Evolutionary conservation across 352 stramenopile species (phyloP).

Genomic region (Albugo laibachii): DNA sequence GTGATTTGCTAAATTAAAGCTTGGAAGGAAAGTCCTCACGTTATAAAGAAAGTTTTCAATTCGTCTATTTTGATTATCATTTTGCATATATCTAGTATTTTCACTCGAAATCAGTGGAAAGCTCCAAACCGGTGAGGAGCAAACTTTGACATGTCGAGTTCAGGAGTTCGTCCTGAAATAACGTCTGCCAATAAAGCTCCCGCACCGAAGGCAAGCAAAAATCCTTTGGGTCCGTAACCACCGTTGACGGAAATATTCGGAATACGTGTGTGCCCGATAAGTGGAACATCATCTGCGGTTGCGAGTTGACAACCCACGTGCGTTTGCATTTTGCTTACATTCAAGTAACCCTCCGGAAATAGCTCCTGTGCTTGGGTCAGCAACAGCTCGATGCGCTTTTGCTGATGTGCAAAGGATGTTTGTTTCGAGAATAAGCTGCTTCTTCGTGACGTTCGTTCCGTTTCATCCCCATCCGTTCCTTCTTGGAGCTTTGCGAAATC

Average conservation of each 20-base stretch:
- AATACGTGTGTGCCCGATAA: slow-evolving; percentile 61
- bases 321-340: slow-evolving; percentile 51
- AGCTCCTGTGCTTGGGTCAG: slow-evolving; percentile 48
- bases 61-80: too few relatives aligned
- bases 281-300: slow-evolving; percentile 62
- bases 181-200: slow-evolving; percentile 56
- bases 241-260: slow-evolving; percentile 73
- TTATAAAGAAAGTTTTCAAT: too few relatives aligned
- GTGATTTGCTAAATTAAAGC: too few relatives aligned
- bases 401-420: background rate
- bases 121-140: slow-evolving; percentile 56
- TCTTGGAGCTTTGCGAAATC: slow-evolving; percentile 61
- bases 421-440: too few relatives aligned
- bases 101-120: slow-evolving; percentile 18
- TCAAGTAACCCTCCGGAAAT: slow-evolving; percentile 65
- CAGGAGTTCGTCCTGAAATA: slow-evolving; percentile 51
- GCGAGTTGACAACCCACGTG: slow-evolving; percentile 71
- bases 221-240: slow-evolving; percentile 69
- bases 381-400: slow-evolving; percentile 64
- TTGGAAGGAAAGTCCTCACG: too few relatives aligned
- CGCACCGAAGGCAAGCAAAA: slow-evolving; percentile 66
- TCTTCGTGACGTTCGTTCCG: too few relatives aligned
- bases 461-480: slow-evolving; percentile 6
- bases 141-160: slow-evolving; percentile 72
- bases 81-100: background rate